Evolutionary conservation across 345 rosid species (phyloP), one percentile per base, ranked within the genome.

Genomic region (Boechera retrofracta): DNA sequence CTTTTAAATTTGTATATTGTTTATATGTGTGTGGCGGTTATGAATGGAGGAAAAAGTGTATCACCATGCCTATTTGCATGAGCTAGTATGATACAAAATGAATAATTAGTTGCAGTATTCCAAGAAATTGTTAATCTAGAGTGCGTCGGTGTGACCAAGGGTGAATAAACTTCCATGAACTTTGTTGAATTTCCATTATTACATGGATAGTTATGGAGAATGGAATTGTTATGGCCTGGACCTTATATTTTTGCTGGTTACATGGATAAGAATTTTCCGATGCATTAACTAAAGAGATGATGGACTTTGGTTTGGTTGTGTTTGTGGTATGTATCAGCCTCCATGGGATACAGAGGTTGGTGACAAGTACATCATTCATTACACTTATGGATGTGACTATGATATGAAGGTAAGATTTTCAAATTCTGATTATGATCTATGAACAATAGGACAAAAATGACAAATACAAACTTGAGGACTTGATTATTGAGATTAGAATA

Each of bases 331-430:
- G 47, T 66, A 55, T 71, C 85, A 96, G 99, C 99, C 99, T 68
- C 99, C 99, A 36, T 96, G 99, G 99, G 98, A 93, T 83, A 96
- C 85, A 72, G 93, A 89, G 79, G 32, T 93, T 44, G 93, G 92
- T 54, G 79, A 85, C 66, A 93, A 91, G 88, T 89, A 82, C 86
- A 93, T 96, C 75, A 89, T 96, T 67, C 99, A 96, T 80, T 96
- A 87, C 80, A 95, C 98, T 42, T 95, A 93, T 24, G 99, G 99
- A 75, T 95, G 98, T 65, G 98, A 93, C 85, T 95, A 74, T 69
- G 87, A 91, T 72, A 73, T 91, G 98, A 82, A 95, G 97, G 99
- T 95, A 84, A 74, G 28, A n/a, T 41, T 26, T 21, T 38, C 4
- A 0, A 26, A 2, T 48, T 13, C 7, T 15, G 31, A 49, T 61